Conservation (phyloP, 75 land plant species). For the Sequoia sempervirens region DNA sequence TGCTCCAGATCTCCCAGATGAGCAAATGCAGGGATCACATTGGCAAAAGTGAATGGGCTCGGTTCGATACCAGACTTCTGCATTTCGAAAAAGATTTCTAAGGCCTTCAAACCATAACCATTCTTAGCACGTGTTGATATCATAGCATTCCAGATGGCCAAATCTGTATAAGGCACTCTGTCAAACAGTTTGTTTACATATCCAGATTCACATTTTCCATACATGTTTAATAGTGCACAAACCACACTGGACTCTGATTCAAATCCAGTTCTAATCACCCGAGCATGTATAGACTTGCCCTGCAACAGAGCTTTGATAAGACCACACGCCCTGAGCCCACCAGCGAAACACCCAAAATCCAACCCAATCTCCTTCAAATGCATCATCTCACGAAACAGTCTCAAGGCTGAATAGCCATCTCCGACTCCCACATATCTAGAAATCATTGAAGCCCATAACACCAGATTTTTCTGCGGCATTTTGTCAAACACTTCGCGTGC, state of each 20-base stretch:
- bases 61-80: constrained; percentile 11
- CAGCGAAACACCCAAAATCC: neutral
- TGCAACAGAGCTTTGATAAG: constrained; percentile 13
- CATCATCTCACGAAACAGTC: constrained; percentile 13
- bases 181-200: neutral
- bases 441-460: constrained; percentile 33
- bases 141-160: constrained; percentile 30
- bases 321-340: constrained; percentile 49
- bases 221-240: constrained; percentile 54
- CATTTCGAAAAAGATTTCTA: constrained; percentile 26
- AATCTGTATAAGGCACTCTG: constrained; percentile 11
- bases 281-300: constrained; percentile 42
- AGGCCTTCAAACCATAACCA: constrained; percentile 15
- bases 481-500: constrained; percentile 14
- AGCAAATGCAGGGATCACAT: constrained; percentile 26
- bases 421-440: constrained; percentile 38
- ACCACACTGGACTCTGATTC: constrained; percentile 24
- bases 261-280: constrained; percentile 36
- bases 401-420: constrained; percentile 23
- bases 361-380: neutral
- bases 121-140: constrained; percentile 17
- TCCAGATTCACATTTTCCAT: constrained; percentile 24
- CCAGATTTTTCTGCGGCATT: constrained; percentile 10
- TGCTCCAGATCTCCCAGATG: constrained; percentile 21
- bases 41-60: constrained; percentile 24